These are phyloP conservation scores for Neofusicoccum kwambonambiense DNA, from an alignment of 2,329 filamentous ascomycete species.

Conservation along the genomic window DNA sequence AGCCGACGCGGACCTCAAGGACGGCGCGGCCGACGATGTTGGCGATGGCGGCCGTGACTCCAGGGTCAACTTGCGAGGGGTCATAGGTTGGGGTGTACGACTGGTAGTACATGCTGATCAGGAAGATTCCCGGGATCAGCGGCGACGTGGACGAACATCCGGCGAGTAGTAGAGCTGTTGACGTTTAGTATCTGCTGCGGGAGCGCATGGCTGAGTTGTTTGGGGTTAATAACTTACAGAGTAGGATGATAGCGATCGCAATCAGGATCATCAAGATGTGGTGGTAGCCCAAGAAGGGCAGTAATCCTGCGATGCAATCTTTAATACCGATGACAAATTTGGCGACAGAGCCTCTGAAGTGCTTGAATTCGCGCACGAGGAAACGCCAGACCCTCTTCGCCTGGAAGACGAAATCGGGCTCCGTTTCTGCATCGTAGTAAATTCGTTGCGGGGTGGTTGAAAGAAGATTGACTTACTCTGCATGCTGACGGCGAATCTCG, in stretches of 20 bases:
- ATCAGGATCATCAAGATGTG: slow-evolving; percentile 98
- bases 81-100: slow-evolving; percentile 78
- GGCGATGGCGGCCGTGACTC: slow-evolving; percentile 77
- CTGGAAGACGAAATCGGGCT: too few relatives aligned
- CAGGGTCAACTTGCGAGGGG: slow-evolving; percentile 87
- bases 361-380: too few relatives aligned
- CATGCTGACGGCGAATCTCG: slow-evolving; percentile 52
- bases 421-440: not conserved
- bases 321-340: not conserved
- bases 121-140: slow-evolving; percentile 91
- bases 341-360: not conserved
- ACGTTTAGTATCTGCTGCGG: not conserved
- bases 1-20: slow-evolving; percentile 89
- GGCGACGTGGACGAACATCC: slow-evolving; percentile 97
- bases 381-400: not conserved
- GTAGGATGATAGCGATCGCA: slow-evolving; percentile 85
- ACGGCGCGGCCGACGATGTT: slow-evolving; percentile 85
- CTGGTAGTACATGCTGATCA: slow-evolving; percentile 97
- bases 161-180: slow-evolving; percentile 79
- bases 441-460: not conserved
- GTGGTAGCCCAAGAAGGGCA: slow-evolving; percentile 66
- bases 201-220: not conserved
- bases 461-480: slow-evolving; percentile 39
- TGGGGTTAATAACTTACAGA: slow-evolving; percentile 65
- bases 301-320: slow-evolving; percentile 45